Percentiles rank a stretch among this genome's conserved stretches.
phyloP scores from a whole-genome alignment of 306 rosid species.

The Erythrophleum fordii region DNA sequence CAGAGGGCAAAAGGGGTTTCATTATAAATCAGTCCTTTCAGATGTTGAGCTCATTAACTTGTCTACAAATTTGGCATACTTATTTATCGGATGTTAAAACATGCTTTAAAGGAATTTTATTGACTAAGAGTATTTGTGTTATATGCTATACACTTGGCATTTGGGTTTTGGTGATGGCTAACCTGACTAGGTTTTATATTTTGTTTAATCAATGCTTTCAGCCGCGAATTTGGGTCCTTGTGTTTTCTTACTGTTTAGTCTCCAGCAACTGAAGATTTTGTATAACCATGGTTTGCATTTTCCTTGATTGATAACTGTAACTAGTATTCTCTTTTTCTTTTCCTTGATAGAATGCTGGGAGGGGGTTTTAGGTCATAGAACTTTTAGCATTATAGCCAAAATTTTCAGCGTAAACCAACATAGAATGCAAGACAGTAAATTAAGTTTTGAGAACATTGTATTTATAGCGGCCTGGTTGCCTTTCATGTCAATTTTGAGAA shows the following conservation, averaged over 20 bases:
- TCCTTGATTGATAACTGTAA: background rate
- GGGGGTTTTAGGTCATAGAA: background rate
- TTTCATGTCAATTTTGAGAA: background rate
- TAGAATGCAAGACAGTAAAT: background rate
- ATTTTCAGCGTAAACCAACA: background rate
- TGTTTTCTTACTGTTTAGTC: background rate
- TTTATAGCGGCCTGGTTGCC: background rate
- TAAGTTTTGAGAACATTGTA: background rate
- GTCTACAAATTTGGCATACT: background rate
- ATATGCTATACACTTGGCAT: background rate
- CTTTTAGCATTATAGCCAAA: background rate
- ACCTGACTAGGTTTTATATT: background rate
- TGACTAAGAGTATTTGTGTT: background rate
- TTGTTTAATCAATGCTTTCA: background rate
- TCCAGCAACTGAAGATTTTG: background rate
- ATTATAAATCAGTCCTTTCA: slow-evolving; percentile 8
- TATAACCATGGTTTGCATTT: background rate
- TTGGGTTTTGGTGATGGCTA: background rate
- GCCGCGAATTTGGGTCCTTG: background rate
- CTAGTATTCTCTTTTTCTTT: background rate
- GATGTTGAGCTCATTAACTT: slow-evolving; percentile 20
- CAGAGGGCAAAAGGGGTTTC: background rate
- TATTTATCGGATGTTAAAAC: background rate
- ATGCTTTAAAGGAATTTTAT: background rate
- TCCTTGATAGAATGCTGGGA: background rate